These are phyloP conservation scores for Paraurostyla sp. DNA, from an alignment of 73 alveolate species.

Conservation along the genomic window DNA sequence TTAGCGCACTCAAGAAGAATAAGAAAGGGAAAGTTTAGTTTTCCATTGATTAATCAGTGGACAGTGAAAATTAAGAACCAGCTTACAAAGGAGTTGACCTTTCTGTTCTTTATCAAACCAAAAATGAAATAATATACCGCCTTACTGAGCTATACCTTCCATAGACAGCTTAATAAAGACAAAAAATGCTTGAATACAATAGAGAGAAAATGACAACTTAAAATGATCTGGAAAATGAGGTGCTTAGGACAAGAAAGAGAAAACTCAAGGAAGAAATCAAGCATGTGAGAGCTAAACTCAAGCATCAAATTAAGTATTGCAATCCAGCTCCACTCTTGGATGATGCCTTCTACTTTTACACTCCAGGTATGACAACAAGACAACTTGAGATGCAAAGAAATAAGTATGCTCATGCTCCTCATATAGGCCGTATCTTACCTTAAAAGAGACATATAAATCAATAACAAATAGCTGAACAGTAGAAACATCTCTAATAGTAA, in stretches of 20 bases:
- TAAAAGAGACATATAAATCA: constrained; percentile 21
- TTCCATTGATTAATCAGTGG: not conserved
- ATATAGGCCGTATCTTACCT: constrained; percentile 29
- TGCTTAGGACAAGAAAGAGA: constrained; percentile 6
- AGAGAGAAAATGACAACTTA: constrained; percentile 9
- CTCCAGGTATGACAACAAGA: constrained; percentile 29
- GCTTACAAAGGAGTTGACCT: constrained; percentile 9
- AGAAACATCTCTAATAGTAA: not conserved
- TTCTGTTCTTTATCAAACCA: constrained; percentile 10
- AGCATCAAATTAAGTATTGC: constrained; percentile 37
- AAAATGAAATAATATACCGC: constrained; percentile 13
- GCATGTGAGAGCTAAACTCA: not conserved
- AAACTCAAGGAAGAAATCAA: constrained; percentile 31
- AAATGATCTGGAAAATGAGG: constrained; percentile 42
- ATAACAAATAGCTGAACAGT: constrained; percentile 9
- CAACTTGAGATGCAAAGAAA: not conserved
- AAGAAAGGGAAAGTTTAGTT: constrained; percentile 3
- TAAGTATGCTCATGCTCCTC: constrained; percentile 47
- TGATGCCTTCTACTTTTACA: constrained; percentile 5
- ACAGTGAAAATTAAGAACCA: not conserved
- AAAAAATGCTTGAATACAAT: constrained; percentile 37
- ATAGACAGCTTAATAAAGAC: not conserved
- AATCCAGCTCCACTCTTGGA: constrained; percentile 25
- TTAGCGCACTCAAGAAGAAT: not conserved
- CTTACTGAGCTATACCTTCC: constrained; percentile 47